Base-by-base conservation (phyloP, 2,329 filamentous ascomycete species). In the Tolypocladium endophyticum region DNA sequence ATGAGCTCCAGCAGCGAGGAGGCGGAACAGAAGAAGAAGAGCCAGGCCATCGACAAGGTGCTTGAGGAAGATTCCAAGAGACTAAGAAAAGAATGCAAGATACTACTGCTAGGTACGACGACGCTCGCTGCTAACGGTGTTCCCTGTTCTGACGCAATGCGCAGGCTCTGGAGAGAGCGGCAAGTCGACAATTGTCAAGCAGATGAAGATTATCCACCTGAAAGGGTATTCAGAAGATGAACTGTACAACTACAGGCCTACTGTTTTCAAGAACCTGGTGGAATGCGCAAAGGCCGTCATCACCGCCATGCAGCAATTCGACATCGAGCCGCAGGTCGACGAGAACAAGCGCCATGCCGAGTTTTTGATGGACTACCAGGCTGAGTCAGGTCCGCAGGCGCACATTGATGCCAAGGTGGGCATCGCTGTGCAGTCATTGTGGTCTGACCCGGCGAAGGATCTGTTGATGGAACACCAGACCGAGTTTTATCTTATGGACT, bases 121-220 rank as follows among this genome's bases (percentile, higher is more conserved):
- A 35, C 35, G n/a, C 11, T 11, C 3, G 20, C 9, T 33, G 39
- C 20, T 18, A 18, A 43, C 5, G 5, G 30, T 18, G 12, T 11
- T 25, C 45, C 45, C 23, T 41, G 62, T 36, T 60, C 67, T 69
- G 56, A 69, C 62, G 4, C 16, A 18, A 28, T 35, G 25, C n/a
- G 47, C 73, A 97, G 94, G 94, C 65, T 97, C 94, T 65, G 94
- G 94, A 65, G 94, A 99, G 79, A 97, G 93, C 76, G 94, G 94
- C 67, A 99, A 99, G 77, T 97, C 94, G 61, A 99, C 94, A 12
- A 97, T 99, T 69, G 94, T 99, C 67, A 99, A 99, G 77, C 94
- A 99, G 81, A 99, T 99, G 94, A 99, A 97, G 78, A 99, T 99
- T 68, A 97, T 99, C 71, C 94, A 99, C 72, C 88, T 97, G 69